Evolutionary conservation across 306 rosid species (phyloP).

Genomic region (Hippophae rhamnoides): DNA sequence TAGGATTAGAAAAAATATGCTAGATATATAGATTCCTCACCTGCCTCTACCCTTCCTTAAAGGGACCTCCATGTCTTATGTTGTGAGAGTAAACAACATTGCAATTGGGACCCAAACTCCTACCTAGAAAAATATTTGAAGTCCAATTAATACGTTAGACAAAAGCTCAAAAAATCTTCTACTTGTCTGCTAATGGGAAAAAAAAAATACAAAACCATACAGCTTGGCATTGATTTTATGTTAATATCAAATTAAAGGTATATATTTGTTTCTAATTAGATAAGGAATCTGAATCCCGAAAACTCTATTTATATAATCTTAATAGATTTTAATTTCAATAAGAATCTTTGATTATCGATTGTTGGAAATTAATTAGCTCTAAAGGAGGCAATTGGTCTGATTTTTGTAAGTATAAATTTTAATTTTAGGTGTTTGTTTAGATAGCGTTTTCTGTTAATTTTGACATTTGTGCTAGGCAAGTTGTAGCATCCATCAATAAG

Average conservation of each 20-base stretch:
- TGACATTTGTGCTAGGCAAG: no score
- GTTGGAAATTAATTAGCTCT: no score
- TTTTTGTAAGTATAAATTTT: no score
- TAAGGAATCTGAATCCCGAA: background rate
- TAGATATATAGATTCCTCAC: background rate
- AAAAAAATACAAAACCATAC: background rate
- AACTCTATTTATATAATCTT: no score
- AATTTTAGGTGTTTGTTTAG: no score
- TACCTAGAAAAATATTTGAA: background rate
- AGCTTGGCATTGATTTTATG: background rate
- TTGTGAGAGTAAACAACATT: slow-evolving; percentile 9
- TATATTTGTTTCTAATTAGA: background rate
- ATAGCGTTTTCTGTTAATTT: no score
- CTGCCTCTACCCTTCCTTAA: background rate
- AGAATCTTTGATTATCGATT: no score
- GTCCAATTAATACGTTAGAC: background rate
- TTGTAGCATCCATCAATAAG: no score
- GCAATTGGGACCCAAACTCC: slow-evolving; percentile 6
- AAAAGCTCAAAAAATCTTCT: background rate
- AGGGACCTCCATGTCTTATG: slow-evolving; percentile 16
- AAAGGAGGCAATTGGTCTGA: no score
- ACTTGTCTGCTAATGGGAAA: slow-evolving; percentile 4
- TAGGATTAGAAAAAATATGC: background rate
- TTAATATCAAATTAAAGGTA: background rate
- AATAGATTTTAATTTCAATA: no score